phyloP scores from a whole-genome alignment of 352 stramenopile genomes.

The Plasmopara viticola region DNA sequence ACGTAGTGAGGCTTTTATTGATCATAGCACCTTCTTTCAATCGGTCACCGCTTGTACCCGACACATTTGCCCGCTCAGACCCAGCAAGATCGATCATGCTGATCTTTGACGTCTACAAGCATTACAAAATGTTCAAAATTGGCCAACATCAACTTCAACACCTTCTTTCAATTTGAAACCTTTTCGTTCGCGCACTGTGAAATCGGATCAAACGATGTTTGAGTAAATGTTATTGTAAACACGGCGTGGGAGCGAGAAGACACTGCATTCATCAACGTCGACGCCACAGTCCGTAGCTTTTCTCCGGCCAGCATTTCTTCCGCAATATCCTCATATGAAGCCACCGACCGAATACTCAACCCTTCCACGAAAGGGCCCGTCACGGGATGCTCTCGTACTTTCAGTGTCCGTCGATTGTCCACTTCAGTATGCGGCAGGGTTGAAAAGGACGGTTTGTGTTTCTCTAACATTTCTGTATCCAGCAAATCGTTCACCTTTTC shows the following conservation, averaged over 20 bases:
- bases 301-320: conserved; percentile 86
- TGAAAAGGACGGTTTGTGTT: conserved; percentile 25
- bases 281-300: conserved; percentile 91
- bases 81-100: conserved; percentile 82
- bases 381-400: conserved; percentile 76
- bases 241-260: conserved; percentile 95
- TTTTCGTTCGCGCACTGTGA: conserved; percentile 64
- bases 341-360: conserved; percentile 57
- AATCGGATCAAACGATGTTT: conserved; percentile 56
- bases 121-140: background rate
- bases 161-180: conserved; percentile 19
- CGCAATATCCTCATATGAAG: conserved; percentile 73
- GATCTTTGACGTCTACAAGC: conserved; percentile 70
- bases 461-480: conserved; percentile 24
- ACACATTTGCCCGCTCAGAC: conserved; percentile 74
- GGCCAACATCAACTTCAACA: background rate
- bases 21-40: conserved; percentile 91
- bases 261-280: conserved; percentile 95
- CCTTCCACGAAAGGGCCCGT: conserved; percentile 82
- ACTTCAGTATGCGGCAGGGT: conserved; percentile 11
- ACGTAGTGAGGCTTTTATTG: conserved; percentile 88
- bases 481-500: conserved; percentile 84
- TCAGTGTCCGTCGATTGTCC: conserved; percentile 33
- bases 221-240: conserved; percentile 93
- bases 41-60: conserved; percentile 76